Evolutionary conservation across 2,329 filamentous ascomycete species (phyloP).

Genomic region (Pestalotiopsis sp.): DNA sequence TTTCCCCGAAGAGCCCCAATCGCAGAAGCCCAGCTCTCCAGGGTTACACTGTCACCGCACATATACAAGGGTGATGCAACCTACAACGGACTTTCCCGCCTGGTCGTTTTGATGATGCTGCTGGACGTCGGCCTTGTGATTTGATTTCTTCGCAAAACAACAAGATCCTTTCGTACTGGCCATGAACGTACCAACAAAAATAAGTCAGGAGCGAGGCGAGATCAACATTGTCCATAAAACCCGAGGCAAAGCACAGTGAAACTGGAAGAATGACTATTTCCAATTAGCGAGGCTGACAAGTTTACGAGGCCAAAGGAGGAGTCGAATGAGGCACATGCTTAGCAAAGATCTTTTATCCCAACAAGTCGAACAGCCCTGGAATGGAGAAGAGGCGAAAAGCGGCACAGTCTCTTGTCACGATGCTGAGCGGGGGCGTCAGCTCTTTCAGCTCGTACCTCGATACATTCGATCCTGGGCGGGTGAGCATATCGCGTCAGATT

Average conservation of each 20-base stretch:
- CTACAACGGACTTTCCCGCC: too few relatives aligned
- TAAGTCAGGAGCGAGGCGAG: neutral
- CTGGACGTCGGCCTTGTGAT: too few relatives aligned
- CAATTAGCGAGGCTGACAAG: neutral
- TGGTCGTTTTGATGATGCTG: too few relatives aligned
- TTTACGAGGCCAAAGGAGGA: neutral
- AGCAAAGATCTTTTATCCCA: neutral
- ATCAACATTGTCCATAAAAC: neutral
- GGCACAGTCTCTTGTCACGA: neutral
- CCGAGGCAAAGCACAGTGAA: neutral
- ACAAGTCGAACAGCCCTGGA: neutral
- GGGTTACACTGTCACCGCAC: too few relatives aligned
- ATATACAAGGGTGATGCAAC: too few relatives aligned
- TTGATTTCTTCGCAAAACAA: too few relatives aligned
- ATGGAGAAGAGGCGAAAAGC: neutral
- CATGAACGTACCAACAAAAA: neutral
- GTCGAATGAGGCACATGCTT: neutral
- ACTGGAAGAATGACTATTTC: neutral
- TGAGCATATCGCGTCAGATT: neutral
- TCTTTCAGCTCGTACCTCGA: slow-evolving; percentile 7
- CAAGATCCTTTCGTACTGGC: too few relatives aligned
- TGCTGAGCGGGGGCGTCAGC: slow-evolving; percentile 1
- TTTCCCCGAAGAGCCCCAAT: too few relatives aligned
- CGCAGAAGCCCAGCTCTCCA: too few relatives aligned
- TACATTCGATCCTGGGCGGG: neutral